phyloP scores from a whole-genome alignment of 73 alveolate species.

The Paramecium biaurelia region DNA sequence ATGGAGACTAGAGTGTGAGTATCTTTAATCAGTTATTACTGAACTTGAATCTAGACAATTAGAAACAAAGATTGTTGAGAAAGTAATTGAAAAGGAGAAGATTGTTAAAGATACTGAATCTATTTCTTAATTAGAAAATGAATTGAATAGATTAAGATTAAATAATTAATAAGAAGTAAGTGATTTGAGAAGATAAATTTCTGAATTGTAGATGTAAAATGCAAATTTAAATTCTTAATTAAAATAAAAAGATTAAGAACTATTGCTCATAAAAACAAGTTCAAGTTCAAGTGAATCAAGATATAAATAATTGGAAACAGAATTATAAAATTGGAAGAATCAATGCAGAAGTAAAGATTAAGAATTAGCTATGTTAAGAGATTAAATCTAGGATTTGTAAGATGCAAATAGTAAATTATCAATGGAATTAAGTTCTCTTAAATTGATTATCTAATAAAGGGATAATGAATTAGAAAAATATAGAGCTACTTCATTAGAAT shows the following conservation, averaged over 20 bases:
- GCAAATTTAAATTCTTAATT: neutral
- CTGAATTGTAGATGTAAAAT: neutral
- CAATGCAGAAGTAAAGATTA: neutral
- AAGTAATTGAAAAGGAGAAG: constrained; percentile 13
- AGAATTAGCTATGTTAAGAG: neutral
- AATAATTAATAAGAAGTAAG: neutral
- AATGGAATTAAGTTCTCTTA: neutral
- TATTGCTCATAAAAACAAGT: neutral
- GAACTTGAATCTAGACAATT: neutral
- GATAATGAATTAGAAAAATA: constrained; percentile 30
- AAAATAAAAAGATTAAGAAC: neutral
- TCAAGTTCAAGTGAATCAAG: constrained; percentile 14
- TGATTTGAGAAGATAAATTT: constrained; percentile 6
- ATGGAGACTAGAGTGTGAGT: constrained; percentile 46
- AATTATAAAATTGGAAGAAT: constrained; percentile 3
- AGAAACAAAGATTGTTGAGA: constrained; percentile 26
- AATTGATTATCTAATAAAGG: neutral
- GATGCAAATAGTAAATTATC: neutral
- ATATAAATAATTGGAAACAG: neutral
- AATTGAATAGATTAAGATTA: neutral
- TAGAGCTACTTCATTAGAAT: neutral
- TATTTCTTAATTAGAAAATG: neutral
- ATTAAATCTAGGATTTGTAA: neutral
- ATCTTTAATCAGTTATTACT: constrained; percentile 41
- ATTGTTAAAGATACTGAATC: constrained; percentile 26